Evolutionary conservation across 208 protist genomes (phyloP).

Genomic region (Herpetomonas muscarum): DNA sequence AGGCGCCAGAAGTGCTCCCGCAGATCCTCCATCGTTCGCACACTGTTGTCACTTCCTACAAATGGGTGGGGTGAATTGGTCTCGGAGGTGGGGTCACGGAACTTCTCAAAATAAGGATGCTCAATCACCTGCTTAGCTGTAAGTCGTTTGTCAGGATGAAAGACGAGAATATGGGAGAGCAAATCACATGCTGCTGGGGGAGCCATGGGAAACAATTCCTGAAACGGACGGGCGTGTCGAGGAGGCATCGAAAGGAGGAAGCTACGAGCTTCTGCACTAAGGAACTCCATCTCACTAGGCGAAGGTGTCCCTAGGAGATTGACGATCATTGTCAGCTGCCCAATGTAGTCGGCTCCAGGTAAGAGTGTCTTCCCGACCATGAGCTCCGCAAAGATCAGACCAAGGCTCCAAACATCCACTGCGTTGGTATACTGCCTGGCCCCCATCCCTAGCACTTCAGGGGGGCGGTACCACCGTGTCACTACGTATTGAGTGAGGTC

Average conservation of each 20-base stretch:
- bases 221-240: conserved; percentile 39
- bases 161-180: conserved; percentile 92
- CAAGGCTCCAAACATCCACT: conserved; percentile 96
- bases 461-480: conserved; percentile 99
- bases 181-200: conserved; percentile 92
- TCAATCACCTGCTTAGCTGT: conserved; percentile 92
- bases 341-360: conserved; percentile 78
- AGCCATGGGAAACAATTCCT: conserved; percentile 90
- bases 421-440: conserved; percentile 92
- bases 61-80: conserved; percentile 54
- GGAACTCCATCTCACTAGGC: conserved; percentile 78
- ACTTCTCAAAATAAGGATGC: conserved; percentile 92
- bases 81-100: conserved; percentile 81
- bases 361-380: conserved; percentile 97
- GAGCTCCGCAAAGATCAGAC: conserved; percentile 98
- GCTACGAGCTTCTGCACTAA: conserved; percentile 68
- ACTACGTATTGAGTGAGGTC: conserved; percentile 97
- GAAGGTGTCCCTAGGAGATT: conserved; percentile 75
- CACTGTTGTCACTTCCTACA: conserved; percentile 68
- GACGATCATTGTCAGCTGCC: conserved; percentile 81
- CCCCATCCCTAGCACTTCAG: conserved; percentile 95
- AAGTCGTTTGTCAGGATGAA: conserved; percentile 94
- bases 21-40: conserved; percentile 62
- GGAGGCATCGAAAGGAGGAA: conserved; percentile 72
- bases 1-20: conserved; percentile 75